phyloP scores from a whole-genome alignment of 805 yeast species.

The Saccharomycopsis javanensis region DNA sequence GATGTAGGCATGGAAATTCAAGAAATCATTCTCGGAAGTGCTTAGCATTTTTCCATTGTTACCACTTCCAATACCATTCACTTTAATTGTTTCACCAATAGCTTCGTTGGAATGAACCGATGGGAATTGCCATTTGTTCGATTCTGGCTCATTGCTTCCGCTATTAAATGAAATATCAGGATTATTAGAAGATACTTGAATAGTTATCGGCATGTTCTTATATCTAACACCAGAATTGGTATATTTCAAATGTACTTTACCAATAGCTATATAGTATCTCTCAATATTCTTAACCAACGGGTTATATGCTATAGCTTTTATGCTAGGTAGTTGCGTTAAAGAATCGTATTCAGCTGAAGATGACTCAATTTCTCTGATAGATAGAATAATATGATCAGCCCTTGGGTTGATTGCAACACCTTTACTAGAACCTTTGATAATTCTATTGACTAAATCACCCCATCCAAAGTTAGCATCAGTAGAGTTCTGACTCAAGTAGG shows the following conservation, averaged over 20 bases:
- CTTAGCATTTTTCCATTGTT: slow-evolving; percentile 21
- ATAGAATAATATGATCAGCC: slow-evolving; percentile 58
- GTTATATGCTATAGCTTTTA: slow-evolving; percentile 55
- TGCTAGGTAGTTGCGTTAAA: slow-evolving; percentile 49
- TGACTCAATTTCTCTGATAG: slow-evolving; percentile 64
- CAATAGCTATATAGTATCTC: slow-evolving; percentile 48
- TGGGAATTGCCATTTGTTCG: slow-evolving; percentile 56
- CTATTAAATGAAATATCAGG: slow-evolving; percentile 48
- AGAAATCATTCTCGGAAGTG: slow-evolving; percentile 40
- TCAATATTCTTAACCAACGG: slow-evolving; percentile 52
- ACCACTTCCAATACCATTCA: slow-evolving; percentile 45
- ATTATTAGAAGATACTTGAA: slow-evolving; percentile 45
- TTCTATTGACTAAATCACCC: slow-evolving; percentile 79
- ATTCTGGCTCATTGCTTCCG: slow-evolving; percentile 51
- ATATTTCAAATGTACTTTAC: slow-evolving; percentile 33
- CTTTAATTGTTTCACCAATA: slow-evolving; percentile 60
- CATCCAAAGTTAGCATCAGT: slow-evolving; percentile 59
- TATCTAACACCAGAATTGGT: slow-evolving; percentile 15
- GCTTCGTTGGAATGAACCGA: slow-evolving; percentile 64
- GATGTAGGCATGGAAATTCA: slow-evolving; percentile 46
- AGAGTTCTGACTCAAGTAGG: slow-evolving; percentile 41
- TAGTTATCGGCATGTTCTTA: slow-evolving; percentile 34
- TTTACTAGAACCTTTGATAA: slow-evolving; percentile 60
- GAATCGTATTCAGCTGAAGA: slow-evolving; percentile 29
- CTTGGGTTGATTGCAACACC: slow-evolving; percentile 79